Base-by-base conservation (phyloP, 495 filamentous ascomycete species). In the Apiosordaria backusii region DNA sequence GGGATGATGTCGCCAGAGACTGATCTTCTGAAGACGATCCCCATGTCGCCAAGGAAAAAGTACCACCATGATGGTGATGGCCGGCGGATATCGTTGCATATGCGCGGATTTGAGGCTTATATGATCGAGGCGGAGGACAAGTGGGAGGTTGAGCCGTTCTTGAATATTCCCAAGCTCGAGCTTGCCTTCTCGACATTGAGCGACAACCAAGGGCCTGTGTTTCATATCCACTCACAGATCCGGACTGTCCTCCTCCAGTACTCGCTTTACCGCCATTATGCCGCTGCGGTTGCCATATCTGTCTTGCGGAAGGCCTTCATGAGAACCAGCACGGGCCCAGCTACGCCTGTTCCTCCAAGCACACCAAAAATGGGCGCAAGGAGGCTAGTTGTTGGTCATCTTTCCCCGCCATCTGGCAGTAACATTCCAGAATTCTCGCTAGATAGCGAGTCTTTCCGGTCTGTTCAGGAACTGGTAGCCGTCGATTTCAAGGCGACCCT, bases 191-290 rank as follows among this genome's bases (percentile, higher is more conserved):
- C 89, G 27, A 96, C 96, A 1, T 82, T 88, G 22, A 94, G 89
- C 67, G 95, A 97, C 73, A 83, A 85, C 29, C 87, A 96, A 70
- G 95, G 93, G 4, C 90, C 92, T 0, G 81, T 97, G 15, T 88
- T 97, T 71, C 92, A 97, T 71, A 80, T 98, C 60, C 91, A 93
- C 71, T 90, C 93, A 1, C 82, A 90, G 53, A 81, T 93, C 27
- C 90, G 88, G 72, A 90, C 89, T 7, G 72, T 99, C 2, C 87
- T 89, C 65, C 68, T 96, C 4, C 89, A 96, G 35, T 98, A 97
- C 72, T 98, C 96, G 4, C 83, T 99, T 1, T 97, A 96, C 74
- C 88, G 94, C 4, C 94, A 96, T 72, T 98, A 97, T 72, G 88
- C 92, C n/a, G 81, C 94, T 26, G 90, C 89, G 13, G 85, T 98